Conservation (phyloP, 2,329 filamentous ascomycete species). For the Penicillium sp. region DNA sequence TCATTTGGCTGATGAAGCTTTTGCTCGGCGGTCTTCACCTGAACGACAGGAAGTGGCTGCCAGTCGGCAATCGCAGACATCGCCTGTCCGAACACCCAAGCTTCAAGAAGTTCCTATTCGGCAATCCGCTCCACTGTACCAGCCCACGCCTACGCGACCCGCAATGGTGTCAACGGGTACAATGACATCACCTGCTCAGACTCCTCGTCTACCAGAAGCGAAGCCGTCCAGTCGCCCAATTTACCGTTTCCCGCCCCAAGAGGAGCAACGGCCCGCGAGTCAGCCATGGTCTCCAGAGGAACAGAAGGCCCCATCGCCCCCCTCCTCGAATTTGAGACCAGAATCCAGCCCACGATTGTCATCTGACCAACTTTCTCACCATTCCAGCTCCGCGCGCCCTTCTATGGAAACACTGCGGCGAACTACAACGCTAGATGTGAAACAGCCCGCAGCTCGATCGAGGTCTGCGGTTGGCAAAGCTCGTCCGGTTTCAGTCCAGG, state of each 20-base stretch:
- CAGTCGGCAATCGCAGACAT: conserved; percentile 25
- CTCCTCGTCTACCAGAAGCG: conserved; percentile 35
- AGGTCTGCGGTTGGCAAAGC: conserved; percentile 66
- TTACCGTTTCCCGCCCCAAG: conserved; percentile 54
- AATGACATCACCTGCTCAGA: conserved; percentile 65
- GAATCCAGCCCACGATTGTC: conserved; percentile 54
- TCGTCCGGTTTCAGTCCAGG: conserved; percentile 78
- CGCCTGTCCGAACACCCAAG: conserved; percentile 24
- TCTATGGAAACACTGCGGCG: conserved; percentile 67
- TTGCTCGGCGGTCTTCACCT: conserved; percentile 53
- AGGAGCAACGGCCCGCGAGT: conserved; percentile 49
- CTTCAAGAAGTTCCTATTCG: conserved; percentile 26
- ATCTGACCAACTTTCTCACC: conserved; percentile 53
- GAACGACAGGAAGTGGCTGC: conserved; percentile 32
- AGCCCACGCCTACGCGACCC: conserved; percentile 50
- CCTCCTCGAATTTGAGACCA: conserved; percentile 33
- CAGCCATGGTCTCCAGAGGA: conserved; percentile 45
- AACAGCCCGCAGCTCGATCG: conserved; percentile 58
- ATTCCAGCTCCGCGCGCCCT: conserved; percentile 60
- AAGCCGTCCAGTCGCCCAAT: conserved; percentile 45
- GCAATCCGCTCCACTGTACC: conserved; percentile 36
- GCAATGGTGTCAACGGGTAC: conserved; percentile 71
- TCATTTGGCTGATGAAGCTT: conserved; percentile 81
- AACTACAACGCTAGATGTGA: conserved; percentile 62
- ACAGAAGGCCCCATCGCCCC: conserved; percentile 33